Evolutionary conservation across 164 flowering plant genomes (phyloP).

Genomic region (Magnolia kwangsiensis): DNA sequence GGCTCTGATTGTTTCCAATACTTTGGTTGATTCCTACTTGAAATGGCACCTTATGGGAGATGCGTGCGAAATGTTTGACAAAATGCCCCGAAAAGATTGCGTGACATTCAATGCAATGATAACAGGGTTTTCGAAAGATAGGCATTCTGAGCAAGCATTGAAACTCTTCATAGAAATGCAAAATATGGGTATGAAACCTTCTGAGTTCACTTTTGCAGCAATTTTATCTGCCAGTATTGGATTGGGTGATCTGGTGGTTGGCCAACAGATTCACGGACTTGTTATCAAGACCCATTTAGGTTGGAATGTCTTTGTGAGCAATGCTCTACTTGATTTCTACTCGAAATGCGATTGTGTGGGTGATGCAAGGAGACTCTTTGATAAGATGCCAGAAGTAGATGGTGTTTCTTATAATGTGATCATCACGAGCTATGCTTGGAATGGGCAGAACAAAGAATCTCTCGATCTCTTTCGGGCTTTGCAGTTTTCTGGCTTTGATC

Average conservation of each 20-base stretch:
- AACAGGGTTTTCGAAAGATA: slow-evolving; percentile 56
- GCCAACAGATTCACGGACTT: slow-evolving; percentile 57
- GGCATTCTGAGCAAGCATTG: slow-evolving; percentile 44
- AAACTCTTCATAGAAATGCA: slow-evolving; percentile 59
- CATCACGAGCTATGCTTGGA: slow-evolving; percentile 63
- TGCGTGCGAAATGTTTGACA: slow-evolving; percentile 42
- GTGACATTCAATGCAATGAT: slow-evolving; percentile 69
- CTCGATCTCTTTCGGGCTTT: slow-evolving; percentile 49
- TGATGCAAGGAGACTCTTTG: slow-evolving; percentile 50
- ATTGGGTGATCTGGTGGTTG: slow-evolving; percentile 40
- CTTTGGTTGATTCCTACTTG: slow-evolving; percentile 72
- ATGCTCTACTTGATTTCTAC: slow-evolving; percentile 81
- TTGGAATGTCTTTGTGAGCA: slow-evolving; percentile 69
- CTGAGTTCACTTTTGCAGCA: slow-evolving; percentile 79
- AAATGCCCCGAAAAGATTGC: slow-evolving; percentile 51
- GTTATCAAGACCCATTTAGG: slow-evolving; percentile 50
- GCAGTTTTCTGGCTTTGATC: slow-evolving; percentile 41
- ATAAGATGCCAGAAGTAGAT: slow-evolving; percentile 68
- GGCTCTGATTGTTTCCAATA: slow-evolving; percentile 44
- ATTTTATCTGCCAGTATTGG: slow-evolving; percentile 49
- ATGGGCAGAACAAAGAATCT: slow-evolving; percentile 42
- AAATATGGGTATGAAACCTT: slow-evolving; percentile 49
- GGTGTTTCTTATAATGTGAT: slow-evolving; percentile 78
- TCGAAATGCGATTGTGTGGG: slow-evolving; percentile 52
- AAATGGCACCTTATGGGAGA: slow-evolving; percentile 39